A percentile compares a stretch with the other conserved stretches of the same genome.
These are phyloP conservation scores for Yamadazyma oceani DNA, from an alignment of 1,139 yeast species.

Conservation along the genomic window DNA sequence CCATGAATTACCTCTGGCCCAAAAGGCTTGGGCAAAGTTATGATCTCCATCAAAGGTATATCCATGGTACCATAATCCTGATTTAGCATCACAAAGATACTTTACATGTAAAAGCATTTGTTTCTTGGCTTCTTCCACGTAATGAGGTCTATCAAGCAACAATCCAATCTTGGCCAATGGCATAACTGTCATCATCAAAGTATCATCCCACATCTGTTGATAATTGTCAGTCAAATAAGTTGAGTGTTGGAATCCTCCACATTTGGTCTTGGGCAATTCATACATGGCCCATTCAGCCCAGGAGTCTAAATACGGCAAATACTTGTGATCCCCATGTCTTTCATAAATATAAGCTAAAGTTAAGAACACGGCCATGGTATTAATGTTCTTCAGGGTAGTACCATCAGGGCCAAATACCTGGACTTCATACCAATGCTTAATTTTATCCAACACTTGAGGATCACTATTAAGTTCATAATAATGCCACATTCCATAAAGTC, in stretches of 20 bases:
- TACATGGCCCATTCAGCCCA: slow-evolving; percentile 38
- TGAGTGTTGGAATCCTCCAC: slow-evolving; percentile 36
- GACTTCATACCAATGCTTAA: slow-evolving; percentile 27
- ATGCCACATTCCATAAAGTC: slow-evolving; percentile 36
- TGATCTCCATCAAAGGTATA: slow-evolving; percentile 31
- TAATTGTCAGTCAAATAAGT: slow-evolving; percentile 29
- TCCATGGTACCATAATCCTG: slow-evolving; percentile 35
- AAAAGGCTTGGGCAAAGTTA: slow-evolving; percentile 31
- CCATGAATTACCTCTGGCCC: slow-evolving; percentile 41
- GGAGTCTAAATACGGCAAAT: slow-evolving; percentile 27
- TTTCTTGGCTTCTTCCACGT: slow-evolving; percentile 32
- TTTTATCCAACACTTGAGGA: slow-evolving; percentile 18
- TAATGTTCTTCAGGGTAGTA: slow-evolving; percentile 31
- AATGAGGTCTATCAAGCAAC: slow-evolving; percentile 25
- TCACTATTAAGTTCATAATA: slow-evolving; percentile 27
- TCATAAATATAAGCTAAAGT: slow-evolving; percentile 30
- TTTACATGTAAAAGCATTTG: slow-evolving; percentile 33
- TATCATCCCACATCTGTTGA: slow-evolving; percentile 37
- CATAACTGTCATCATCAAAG: slow-evolving; percentile 36
- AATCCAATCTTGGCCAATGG: slow-evolving; percentile 34
- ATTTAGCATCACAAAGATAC: slow-evolving; percentile 26
- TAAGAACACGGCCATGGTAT: slow-evolving; percentile 34
- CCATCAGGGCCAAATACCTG: slow-evolving; percentile 29
- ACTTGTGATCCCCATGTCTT: slow-evolving; percentile 19
- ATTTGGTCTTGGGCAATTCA: slow-evolving; percentile 27